Percentiles rank a stretch among this genome's conserved stretches.
Evolutionary conservation across 176 grass and related monocot species (phyloP).

Genomic region (Aegilops umbellulata): DNA sequence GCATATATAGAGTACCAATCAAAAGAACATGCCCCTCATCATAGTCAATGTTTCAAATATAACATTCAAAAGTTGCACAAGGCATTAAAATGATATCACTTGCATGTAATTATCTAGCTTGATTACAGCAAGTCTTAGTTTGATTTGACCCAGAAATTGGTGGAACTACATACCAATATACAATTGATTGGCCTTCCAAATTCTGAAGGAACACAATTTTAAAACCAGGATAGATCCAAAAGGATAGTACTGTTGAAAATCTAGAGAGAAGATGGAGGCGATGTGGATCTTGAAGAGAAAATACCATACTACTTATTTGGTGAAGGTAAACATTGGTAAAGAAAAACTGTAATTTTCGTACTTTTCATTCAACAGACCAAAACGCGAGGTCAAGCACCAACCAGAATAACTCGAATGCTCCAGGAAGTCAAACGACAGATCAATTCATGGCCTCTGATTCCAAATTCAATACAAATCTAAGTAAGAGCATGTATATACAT

Average conservation of each 20-base stretch:
- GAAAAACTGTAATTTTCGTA: no score
- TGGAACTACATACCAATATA: neutral
- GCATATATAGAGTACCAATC: neutral
- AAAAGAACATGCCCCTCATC: neutral
- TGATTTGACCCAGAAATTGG: neutral
- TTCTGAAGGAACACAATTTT: neutral
- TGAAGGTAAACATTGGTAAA: no score
- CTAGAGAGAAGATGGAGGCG: neutral
- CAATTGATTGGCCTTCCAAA: neutral
- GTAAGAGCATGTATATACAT: no score
- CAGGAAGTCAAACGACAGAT: neutral
- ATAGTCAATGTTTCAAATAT: neutral
- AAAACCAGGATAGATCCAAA: neutral
- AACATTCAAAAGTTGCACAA: neutral
- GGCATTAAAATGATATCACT: neutral
- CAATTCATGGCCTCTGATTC: no score
- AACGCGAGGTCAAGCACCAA: neutral
- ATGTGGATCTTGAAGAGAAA: neutral
- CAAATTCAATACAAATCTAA: no score
- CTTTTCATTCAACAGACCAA: no score
- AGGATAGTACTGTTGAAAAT: neutral
- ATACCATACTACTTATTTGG: neutral
- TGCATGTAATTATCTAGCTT: neutral
- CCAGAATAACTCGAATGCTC: neutral
- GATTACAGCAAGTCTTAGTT: neutral